Conservation (phyloP, 2,329 filamentous ascomycete genomes). For the Penicillium palitans region DNA sequence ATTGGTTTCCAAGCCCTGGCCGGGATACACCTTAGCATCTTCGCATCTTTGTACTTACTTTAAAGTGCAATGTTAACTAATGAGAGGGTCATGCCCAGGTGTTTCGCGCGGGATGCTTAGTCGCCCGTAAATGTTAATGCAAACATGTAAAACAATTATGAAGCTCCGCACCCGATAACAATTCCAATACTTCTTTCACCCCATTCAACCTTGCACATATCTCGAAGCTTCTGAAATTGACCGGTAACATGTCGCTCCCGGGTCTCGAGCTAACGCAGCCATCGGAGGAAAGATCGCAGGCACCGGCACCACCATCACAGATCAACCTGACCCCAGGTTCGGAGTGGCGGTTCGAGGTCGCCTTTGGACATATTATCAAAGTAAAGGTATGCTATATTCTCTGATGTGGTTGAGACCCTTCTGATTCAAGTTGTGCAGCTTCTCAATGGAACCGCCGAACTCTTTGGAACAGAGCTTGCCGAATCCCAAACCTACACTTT, state of each 20-base stretch:
- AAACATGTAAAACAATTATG: conserved; percentile 5
- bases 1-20: no score
- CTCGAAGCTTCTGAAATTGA: background rate
- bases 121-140: background rate
- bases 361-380: conserved; percentile 54
- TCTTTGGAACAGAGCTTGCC: conserved; percentile 93
- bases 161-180: conserved; percentile 5
- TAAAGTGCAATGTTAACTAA: no score
- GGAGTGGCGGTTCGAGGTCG: conserved; percentile 79
- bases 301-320: conserved; percentile 43
- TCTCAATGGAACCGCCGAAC: conserved; percentile 78
- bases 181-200: background rate
- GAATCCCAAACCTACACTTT: conserved; percentile 78
- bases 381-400: conserved; percentile 49
- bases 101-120: no score
- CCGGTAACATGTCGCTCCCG: conserved; percentile 66
- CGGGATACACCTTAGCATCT: no score
- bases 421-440: conserved; percentile 51
- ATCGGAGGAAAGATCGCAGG: conserved; percentile 50
- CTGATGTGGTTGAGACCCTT: background rate
- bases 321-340: conserved; percentile 63
- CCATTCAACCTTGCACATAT: background rate
- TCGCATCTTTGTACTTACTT: no score
- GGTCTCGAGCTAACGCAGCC: conserved; percentile 68
- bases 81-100: no score